A percentile compares a stretch with the other conserved stretches of the same genome.
Evolutionary conservation across 768 basidiomycete species (phyloP).

Genomic region (Lactarius vividus): DNA sequence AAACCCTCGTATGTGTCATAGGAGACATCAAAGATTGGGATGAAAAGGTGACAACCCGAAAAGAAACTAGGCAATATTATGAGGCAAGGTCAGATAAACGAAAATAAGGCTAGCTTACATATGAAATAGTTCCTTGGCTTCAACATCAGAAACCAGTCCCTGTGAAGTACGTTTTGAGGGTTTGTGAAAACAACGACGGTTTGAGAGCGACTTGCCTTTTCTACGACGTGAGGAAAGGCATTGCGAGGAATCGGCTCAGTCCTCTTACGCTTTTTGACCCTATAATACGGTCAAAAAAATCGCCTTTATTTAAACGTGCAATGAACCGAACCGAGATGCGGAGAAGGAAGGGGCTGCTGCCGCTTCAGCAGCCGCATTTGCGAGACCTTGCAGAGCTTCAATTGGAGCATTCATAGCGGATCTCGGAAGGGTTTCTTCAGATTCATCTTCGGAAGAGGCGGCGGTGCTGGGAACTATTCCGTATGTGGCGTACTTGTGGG

Average conservation of each 20-base stretch:
- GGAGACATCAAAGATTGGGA: conserved; percentile 88
- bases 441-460: conserved; percentile 87
- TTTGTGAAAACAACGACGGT: neutral
- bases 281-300: conserved; percentile 30
- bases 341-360: conserved; percentile 72
- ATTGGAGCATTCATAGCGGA: conserved; percentile 88
- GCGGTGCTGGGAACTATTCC: conserved; percentile 84
- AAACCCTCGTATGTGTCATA: conserved; percentile 94
- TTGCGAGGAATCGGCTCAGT: conserved; percentile 81
- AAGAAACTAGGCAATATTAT: conserved; percentile 66
- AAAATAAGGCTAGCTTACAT: conserved; percentile 52
- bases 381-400: conserved; percentile 89
- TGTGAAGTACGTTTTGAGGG: conserved; percentile 35
- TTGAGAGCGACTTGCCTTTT: conserved; percentile 54
- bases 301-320: neutral
- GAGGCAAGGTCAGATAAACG: conserved; percentile 14
- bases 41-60: conserved; percentile 94
- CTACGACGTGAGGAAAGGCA: conserved; percentile 86
- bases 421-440: conserved; percentile 83
- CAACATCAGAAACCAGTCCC: conserved; percentile 81
- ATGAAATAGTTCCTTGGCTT: conserved; percentile 89
- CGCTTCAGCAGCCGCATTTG: conserved; percentile 93
- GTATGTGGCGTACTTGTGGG: conserved; percentile 88
- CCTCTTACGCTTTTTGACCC: conserved; percentile 81
- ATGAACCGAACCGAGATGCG: conserved; percentile 50